A percentile compares a stretch with the other conserved stretches of the same genome.
These are phyloP conservation scores for Bonia amplexicaulis DNA, from an alignment of 176 grass and related monocot genomes.

Conservation along the genomic window DNA sequence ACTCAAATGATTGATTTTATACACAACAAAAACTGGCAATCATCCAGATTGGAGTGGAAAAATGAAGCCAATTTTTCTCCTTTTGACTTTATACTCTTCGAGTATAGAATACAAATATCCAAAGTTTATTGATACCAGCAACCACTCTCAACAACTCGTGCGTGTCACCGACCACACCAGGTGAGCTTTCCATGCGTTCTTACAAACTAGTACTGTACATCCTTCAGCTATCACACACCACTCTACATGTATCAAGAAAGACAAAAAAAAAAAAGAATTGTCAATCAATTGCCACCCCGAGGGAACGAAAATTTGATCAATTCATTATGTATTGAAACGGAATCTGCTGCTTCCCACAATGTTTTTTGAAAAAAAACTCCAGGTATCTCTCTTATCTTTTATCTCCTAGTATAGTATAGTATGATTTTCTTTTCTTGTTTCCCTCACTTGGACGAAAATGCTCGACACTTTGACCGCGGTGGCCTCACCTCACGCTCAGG, in stretches of 20 bases:
- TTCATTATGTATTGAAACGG: slow-evolving; percentile 18
- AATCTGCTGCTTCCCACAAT: slow-evolving; percentile 6
- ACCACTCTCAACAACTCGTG: neutral
- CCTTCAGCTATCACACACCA: slow-evolving; percentile 32
- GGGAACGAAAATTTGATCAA: slow-evolving; percentile 29
- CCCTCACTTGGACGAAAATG: slow-evolving; percentile 46
- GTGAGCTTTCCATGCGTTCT: neutral
- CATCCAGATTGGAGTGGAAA: neutral
- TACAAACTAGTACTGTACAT: slow-evolving; percentile 41
- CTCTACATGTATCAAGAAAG: slow-evolving; percentile 43
- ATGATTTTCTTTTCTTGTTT: slow-evolving; percentile 1
- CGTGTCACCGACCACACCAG: neutral
- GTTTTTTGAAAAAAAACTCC: neutral
- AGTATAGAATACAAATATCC: slow-evolving; percentile 19
- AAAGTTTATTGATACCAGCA: neutral
- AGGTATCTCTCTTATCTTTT: neutral
- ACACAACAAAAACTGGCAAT: neutral
- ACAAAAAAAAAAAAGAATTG: slow-evolving; percentile 16
- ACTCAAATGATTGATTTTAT: neutral
- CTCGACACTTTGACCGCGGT: slow-evolving; percentile 32
- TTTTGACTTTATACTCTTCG: slow-evolving; percentile 30
- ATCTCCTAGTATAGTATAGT: slow-evolving; percentile 17
- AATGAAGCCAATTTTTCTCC: neutral
- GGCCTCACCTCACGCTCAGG: slow-evolving; percentile 63
- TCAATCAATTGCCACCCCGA: neutral